phyloP scores from a whole-genome alignment of 2,329 filamentous ascomycete genomes.

The Lachnellula subtilissima region DNA sequence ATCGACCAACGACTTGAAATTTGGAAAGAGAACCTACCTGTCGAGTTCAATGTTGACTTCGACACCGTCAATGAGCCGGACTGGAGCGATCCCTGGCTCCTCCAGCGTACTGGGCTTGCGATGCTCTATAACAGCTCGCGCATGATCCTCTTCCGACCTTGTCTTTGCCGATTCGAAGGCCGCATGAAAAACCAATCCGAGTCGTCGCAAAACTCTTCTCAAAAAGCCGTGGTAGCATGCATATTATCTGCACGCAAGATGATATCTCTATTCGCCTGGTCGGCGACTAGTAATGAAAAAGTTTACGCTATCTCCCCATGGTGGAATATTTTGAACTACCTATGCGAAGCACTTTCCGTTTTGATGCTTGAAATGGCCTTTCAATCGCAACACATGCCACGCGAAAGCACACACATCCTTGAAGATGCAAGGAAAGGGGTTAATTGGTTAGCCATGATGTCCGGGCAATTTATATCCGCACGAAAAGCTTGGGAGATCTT shows the following conservation, averaged over 20 bases:
- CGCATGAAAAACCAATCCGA: conserved; percentile 14
- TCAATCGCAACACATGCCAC: conserved; percentile 20
- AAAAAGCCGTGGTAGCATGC: conserved; percentile 17
- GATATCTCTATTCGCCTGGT: conserved; percentile 16
- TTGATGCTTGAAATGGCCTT: conserved; percentile 26
- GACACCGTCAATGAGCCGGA: conserved; percentile 13
- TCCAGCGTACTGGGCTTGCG: conserved; percentile 17
- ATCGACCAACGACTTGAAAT: conserved; percentile 18
- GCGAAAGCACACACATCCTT: conserved; percentile 18
- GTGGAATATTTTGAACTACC: conserved; percentile 25
- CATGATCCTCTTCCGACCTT: conserved; percentile 27
- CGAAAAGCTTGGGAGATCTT: conserved; percentile 28
- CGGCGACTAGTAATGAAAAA: conserved; percentile 3
- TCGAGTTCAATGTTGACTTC: conserved; percentile 16
- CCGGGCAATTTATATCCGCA: conserved; percentile 19
- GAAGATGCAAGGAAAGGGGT: conserved; percentile 24
- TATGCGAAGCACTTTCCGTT: conserved; percentile 25
- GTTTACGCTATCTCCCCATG: conserved; percentile 20
- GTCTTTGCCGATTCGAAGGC: conserved; percentile 23
- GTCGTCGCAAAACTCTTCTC: conserved; percentile 17
- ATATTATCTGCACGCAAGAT: conserved; percentile 20
- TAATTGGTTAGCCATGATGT: conserved; percentile 20
- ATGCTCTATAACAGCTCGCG: conserved; percentile 21
- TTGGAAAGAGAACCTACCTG: conserved; percentile 18
- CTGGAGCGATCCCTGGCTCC: conserved; percentile 9